A percentile compares a stretch with the other conserved stretches of the same genome.
Conservation (phyloP, 108 stramenopile genomes). For the Pseudonitzschia multistriata region DNA sequence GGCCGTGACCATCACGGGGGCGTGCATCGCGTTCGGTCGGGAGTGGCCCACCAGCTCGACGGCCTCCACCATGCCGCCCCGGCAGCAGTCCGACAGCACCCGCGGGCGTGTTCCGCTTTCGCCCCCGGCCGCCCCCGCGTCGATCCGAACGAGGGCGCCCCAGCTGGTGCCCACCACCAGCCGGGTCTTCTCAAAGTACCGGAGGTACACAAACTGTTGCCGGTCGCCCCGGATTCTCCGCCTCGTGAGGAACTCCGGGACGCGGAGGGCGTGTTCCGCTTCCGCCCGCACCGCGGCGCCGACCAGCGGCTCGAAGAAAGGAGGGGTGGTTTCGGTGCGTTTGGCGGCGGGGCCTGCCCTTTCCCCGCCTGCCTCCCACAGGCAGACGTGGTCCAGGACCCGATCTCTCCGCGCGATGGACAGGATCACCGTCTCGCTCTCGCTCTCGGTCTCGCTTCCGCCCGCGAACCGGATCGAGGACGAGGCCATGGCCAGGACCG, state of each 20-base stretch:
- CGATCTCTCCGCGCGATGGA: background rate
- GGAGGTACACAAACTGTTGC: background rate
- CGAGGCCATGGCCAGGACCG: background rate
- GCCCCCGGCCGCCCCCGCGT: background rate
- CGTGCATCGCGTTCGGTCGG: background rate
- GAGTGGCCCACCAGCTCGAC: background rate
- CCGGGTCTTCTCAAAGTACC: background rate
- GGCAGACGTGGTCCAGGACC: background rate
- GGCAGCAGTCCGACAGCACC: background rate
- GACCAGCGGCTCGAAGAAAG: too few relatives aligned
- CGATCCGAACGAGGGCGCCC: background rate
- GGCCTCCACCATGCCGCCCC: slow-evolving; percentile 1
- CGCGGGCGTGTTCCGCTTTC: background rate
- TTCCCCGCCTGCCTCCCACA: background rate
- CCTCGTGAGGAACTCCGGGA: too few relatives aligned
- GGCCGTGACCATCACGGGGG: background rate
- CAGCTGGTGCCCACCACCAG: background rate
- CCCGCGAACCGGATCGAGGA: background rate
- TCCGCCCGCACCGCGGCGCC: too few relatives aligned
- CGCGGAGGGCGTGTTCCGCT: background rate
- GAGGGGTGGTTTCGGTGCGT: too few relatives aligned
- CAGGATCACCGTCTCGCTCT: background rate
- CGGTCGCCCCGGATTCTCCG: background rate
- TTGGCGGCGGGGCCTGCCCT: too few relatives aligned
- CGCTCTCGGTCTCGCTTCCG: background rate